These are phyloP conservation scores for Phialemonium atrogriseum DNA, from an alignment of 2,329 filamentous ascomycete species.

Conservation along the genomic window DNA sequence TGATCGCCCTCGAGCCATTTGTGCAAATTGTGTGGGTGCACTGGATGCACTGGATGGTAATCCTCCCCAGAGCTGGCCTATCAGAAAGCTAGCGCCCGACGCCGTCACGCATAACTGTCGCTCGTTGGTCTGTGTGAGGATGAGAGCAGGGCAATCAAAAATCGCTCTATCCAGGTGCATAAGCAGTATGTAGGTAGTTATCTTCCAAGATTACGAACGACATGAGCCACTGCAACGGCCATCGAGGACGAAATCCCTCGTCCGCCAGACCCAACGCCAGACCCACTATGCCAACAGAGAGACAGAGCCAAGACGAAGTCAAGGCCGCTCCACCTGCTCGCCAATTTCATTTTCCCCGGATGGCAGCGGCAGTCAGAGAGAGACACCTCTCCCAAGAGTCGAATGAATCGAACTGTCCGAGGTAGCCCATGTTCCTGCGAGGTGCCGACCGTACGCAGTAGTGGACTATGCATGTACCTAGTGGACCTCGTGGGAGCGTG, in stretches of 20 bases:
- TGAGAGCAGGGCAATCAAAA: neutral
- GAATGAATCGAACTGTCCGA: neutral
- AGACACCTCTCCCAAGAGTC: neutral
- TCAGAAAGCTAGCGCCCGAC: constrained; percentile 8
- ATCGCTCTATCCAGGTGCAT: constrained; percentile 1
- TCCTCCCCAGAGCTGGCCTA: no score
- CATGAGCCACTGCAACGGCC: constrained; percentile 1
- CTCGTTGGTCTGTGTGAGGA: constrained; percentile 1
- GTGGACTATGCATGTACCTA: no score
- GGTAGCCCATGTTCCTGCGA: neutral
- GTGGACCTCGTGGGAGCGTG: no score
- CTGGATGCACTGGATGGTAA: constrained; percentile 3
- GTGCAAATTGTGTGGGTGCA: constrained; percentile 13
- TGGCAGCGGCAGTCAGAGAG: neutral
- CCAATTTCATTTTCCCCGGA: neutral
- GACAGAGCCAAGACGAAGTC: no score
- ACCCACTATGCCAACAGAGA: no score
- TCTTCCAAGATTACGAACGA: constrained; percentile 12
- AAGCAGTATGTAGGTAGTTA: neutral
- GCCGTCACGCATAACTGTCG: constrained; percentile 7
- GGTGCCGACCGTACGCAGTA: no score
- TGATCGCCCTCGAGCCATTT: constrained; percentile 4
- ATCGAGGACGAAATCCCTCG: constrained; percentile 1
- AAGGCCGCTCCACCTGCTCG: no score
- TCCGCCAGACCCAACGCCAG: no score